These are phyloP conservation scores for Dactylellina haptotyla DNA, from an alignment of 2,329 filamentous ascomycete genomes.

Conservation along the genomic window DNA sequence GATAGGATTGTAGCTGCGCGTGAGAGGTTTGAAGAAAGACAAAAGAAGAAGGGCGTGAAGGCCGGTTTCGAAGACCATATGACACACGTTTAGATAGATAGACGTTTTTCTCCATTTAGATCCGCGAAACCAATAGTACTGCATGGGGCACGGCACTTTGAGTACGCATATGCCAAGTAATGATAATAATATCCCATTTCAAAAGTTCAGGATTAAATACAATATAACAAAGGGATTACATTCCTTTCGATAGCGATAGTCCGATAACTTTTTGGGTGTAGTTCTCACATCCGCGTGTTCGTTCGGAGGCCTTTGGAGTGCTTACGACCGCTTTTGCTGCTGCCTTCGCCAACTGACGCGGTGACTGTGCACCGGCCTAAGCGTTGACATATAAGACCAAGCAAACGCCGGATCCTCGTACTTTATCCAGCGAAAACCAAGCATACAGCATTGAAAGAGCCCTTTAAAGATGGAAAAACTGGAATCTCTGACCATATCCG, in stretches of 20 bases:
- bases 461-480: conserved; percentile 13
- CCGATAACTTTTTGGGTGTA: background rate
- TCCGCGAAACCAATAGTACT: background rate
- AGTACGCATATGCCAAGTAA: background rate
- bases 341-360: conserved; percentile 5
- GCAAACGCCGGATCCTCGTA: background rate
- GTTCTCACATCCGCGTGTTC: too few species aligned
- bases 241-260: background rate
- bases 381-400: background rate
- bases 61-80: conserved; percentile 72
- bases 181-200: background rate
- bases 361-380: background rate
- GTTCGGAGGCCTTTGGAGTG: background rate
- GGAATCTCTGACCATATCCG: conserved; percentile 24
- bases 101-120: too few species aligned
- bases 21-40: conserved; percentile 88
- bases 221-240: background rate
- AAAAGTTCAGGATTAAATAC: background rate
- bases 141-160: background rate
- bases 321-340: background rate
- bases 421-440: background rate
- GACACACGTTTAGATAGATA: conserved; percentile 39
- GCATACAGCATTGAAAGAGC: background rate
- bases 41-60: conserved; percentile 90
- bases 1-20: conserved; percentile 86